phyloP scores from a whole-genome alignment of 1,284 basidiomycete species.

The Fistulina hepatica region DNA sequence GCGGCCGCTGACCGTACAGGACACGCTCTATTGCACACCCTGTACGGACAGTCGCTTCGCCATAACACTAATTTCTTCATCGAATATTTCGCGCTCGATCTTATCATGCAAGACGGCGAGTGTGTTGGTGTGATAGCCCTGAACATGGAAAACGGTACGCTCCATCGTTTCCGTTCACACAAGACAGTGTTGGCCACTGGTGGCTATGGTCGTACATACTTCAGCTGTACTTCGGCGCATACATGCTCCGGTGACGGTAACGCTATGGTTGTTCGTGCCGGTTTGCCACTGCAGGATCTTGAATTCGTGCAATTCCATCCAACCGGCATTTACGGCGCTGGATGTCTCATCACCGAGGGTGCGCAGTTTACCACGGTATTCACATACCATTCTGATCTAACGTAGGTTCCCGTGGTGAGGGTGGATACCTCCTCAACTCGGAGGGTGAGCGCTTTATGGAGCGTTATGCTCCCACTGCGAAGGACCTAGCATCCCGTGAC shows the following conservation, averaged over 20 bases:
- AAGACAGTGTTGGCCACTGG: conserved; percentile 98
- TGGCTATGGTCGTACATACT: conserved; percentile 98
- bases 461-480: conserved; percentile 97
- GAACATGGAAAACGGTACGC: conserved; percentile 99
- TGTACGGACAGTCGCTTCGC: conserved; percentile 97
- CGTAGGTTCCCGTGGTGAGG: conserved; percentile 96
- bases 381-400: not conserved
- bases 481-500: conserved; percentile 98
- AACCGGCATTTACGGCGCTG: conserved; percentile 98
- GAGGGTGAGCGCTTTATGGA: conserved; percentile 99
- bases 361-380: conserved; percentile 12
- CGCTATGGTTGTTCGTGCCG: conserved; percentile 96
- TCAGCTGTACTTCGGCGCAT: conserved; percentile 97
- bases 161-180: conserved; percentile 97
- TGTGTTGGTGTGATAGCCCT: conserved; percentile 99
- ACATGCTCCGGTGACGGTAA: conserved; percentile 99
- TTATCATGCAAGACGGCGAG: conserved; percentile 98
- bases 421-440: conserved; percentile 97
- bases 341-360: conserved; percentile 98
- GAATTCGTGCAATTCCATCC: conserved; percentile 99
- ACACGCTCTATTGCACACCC: conserved; percentile 96
- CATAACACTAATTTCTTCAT: conserved; percentile 99
- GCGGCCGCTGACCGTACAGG: conserved; percentile 99
- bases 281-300: conserved; percentile 92
- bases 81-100: conserved; percentile 97